Evolutionary conservation across 192 early-diverging fungal species (phyloP).

Genomic region (Mortierella hygrophila): DNA sequence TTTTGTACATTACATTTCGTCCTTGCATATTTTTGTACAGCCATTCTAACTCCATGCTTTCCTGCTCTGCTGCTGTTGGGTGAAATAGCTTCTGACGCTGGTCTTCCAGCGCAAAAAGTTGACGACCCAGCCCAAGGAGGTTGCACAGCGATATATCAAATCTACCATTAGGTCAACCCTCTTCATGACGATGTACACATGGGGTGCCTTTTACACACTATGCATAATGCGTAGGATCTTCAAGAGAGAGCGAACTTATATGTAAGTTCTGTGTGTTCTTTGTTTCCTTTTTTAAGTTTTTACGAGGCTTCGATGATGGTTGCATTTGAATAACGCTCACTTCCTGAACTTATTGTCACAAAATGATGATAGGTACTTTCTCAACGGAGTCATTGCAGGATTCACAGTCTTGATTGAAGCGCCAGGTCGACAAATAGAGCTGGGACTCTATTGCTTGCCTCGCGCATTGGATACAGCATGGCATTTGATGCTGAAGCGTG

Average conservation of each 20-base stretch:
- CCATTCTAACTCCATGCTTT: too few species aligned
- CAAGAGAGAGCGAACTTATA: slow-evolving; percentile 59
- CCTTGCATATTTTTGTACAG: too few species aligned
- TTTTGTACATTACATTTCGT: too few species aligned
- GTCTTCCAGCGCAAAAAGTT: slow-evolving; percentile 56
- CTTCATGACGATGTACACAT: slow-evolving; percentile 70
- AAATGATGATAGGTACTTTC: slow-evolving; percentile 22
- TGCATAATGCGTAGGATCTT: slow-evolving; percentile 65
- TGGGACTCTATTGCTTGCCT: slow-evolving; percentile 88
- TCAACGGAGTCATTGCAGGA: slow-evolving; percentile 69
- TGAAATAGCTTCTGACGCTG: slow-evolving; percentile 59
- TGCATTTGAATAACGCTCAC: too few species aligned
- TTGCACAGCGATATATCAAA: slow-evolving; percentile 60
- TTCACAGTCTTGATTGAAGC: slow-evolving; percentile 71
- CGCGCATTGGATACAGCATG: slow-evolving; percentile 81
- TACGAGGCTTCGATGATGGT: too few species aligned
- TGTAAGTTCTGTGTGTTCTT: slow-evolving; percentile 54
- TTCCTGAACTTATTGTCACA: too few species aligned
- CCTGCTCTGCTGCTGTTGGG: too few species aligned
- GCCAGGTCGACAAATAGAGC: slow-evolving; percentile 75
- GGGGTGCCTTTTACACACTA: slow-evolving; percentile 63
- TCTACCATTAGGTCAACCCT: slow-evolving; percentile 69
- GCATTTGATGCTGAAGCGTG: slow-evolving; percentile 68
- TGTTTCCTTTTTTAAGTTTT: too few species aligned
- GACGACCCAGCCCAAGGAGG: slow-evolving; percentile 49